Base-by-base conservation (phyloP, 345 rosid species). In the Kernera saxatilis region DNA sequence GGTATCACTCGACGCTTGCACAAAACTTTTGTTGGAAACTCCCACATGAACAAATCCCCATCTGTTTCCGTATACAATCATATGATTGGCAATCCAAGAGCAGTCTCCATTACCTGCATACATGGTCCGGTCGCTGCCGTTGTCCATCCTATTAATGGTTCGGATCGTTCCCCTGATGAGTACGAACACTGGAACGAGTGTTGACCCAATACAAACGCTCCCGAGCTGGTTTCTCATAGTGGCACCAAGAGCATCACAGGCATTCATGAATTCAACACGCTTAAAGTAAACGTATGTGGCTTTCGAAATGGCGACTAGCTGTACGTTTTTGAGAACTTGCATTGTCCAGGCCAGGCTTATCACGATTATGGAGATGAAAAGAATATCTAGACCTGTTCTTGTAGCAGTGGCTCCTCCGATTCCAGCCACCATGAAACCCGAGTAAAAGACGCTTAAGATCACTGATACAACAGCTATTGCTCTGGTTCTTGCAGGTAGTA, bases 1-100 rank as follows among this genome's bases (percentile, higher is more conserved):
- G 0, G 86, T 77, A 67, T 88, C 86, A 29, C 29, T 64, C 0
- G 96, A 88, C 17, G 96, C 88, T 69, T 82, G 86, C 61, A 84
- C 76, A 44, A 93, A 83, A 11, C 85, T 89, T 78, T 81, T 86
- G 48, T 82, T 71, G 39, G 75, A 76, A 59, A 76, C 88, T 43
- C 92, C 92, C 21, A 88, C 87, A 15, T 85, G 93, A 30, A 93
- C 97, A 65, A 90, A 84, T 0, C 87, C 96, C 85, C 88, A 88
- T 59, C 89, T 72, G 63, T 93, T 93, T 13, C 88, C 97, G 11
- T 17, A 73, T 26, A 33, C 69, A 51, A 77, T 67, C 7, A 90
- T 70, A 21, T 70, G 67, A 3, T 81, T 74, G 27, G 84, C 89
- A 19, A 88, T 46, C 25, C 79, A 72, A 2, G 69, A 52, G 63